A percentile compares a stretch with the other conserved stretches of the same genome.
These are phyloP conservation scores for Plasmodium sp. DNA, from an alignment of 169 alveolate species.

Conservation along the genomic window DNA sequence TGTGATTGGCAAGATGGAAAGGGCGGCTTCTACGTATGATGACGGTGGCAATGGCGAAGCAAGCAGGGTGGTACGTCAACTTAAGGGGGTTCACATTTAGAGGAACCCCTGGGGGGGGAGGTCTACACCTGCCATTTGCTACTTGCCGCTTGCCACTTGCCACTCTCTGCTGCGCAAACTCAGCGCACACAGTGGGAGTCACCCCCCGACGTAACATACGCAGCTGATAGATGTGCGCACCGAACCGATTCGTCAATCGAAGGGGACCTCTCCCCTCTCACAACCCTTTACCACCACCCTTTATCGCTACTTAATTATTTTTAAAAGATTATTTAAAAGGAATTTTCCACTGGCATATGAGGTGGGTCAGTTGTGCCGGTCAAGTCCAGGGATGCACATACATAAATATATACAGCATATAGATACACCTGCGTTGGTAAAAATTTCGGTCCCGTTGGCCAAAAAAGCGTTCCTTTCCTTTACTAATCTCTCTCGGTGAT, in stretches of 20 bases:
- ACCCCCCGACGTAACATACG: background rate
- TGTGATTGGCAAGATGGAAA: slow-evolving; percentile 1
- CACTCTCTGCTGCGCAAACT: background rate
- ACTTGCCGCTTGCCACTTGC: background rate
- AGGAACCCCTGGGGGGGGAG: too few relatives aligned
- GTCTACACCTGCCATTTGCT: background rate
- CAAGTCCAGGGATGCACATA: background rate
- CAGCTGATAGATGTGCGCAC: background rate
- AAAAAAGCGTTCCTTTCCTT: background rate
- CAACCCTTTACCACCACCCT: background rate
- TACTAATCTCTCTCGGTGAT: background rate
- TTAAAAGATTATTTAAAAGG: background rate
- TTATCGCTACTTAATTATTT: background rate
- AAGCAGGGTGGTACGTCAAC: background rate
- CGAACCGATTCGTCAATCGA: background rate
- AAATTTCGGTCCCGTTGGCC: background rate
- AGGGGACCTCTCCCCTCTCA: background rate
- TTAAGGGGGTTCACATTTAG: background rate
- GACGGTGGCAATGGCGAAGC: background rate
- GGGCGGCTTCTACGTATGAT: background rate
- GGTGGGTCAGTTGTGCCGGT: background rate
- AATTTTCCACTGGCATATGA: background rate
- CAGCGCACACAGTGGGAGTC: background rate
- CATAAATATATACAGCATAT: background rate
- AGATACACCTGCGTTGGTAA: background rate